Percentiles rank a stretch among this genome's conserved stretches.
phyloP scores from a whole-genome alignment of 345 rosid genomes.

The Salix arbutifolia region DNA sequence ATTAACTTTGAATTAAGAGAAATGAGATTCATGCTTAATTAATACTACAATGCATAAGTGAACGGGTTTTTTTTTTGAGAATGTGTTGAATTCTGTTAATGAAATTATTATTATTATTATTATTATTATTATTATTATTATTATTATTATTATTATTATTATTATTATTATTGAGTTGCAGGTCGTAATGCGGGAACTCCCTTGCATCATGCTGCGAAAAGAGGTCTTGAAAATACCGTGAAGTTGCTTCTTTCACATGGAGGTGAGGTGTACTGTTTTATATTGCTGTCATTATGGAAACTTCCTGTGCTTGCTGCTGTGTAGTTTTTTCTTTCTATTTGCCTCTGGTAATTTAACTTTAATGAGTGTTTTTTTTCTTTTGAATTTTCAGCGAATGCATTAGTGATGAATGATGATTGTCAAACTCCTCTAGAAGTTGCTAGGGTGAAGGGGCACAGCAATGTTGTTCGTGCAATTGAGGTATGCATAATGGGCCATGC shows the following conservation, averaged over 20 bases:
- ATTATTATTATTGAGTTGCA: constrained; percentile 17
- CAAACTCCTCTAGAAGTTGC: constrained; percentile 90
- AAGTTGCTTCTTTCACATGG: constrained; percentile 73
- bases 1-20: background rate
- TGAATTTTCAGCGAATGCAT: constrained; percentile 63
- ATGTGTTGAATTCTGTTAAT: background rate
- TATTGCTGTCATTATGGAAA: background rate
- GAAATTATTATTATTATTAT: background rate
- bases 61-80: background rate
- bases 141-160: background rate
- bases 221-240: constrained; percentile 74
- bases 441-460: constrained; percentile 63
- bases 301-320: background rate
- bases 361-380: background rate
- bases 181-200: constrained; percentile 92
- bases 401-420: constrained; percentile 81
- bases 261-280: constrained; percentile 38
- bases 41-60: background rate
- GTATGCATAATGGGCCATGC: constrained; percentile 26
- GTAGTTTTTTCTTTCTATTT: background rate
- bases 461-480: constrained; percentile 86
- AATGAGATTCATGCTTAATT: background rate
- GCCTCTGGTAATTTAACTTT: background rate
- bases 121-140: background rate
- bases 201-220: constrained; percentile 93